Conservation (phyloP, 495 filamentous ascomycete species). For the Penicillium coffeae region DNA sequence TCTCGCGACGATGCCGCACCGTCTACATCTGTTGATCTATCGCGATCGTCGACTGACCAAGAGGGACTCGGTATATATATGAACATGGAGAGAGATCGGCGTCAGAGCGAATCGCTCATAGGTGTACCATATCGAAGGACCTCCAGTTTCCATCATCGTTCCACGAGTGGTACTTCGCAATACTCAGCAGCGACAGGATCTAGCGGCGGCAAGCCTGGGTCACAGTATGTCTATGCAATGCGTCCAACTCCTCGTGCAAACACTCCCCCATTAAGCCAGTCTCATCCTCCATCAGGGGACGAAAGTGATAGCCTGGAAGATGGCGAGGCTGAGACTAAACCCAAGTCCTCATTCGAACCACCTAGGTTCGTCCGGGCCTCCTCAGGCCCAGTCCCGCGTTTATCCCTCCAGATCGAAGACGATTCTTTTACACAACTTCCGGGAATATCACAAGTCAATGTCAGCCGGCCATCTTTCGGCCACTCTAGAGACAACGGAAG, state of each 20-base stretch:
- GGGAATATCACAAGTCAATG: conserved; percentile 50
- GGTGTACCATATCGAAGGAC: conserved; percentile 28
- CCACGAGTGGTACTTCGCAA: conserved; percentile 55
- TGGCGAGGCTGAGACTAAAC: conserved; percentile 21
- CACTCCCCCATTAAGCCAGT: conserved; percentile 52
- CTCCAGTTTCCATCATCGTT: conserved; percentile 46
- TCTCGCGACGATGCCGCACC: conserved; percentile 46
- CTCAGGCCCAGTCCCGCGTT: conserved; percentile 32
- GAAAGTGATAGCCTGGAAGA: conserved; percentile 45
- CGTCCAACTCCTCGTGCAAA: conserved; percentile 55
- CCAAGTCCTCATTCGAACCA: conserved; percentile 20
- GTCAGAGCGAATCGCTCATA: conserved; percentile 28
- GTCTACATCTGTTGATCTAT: conserved; percentile 48
- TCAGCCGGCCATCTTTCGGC: conserved; percentile 47
- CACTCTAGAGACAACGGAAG: conserved; percentile 43
- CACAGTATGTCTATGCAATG: conserved; percentile 57
- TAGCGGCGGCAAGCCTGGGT: conserved; percentile 47
- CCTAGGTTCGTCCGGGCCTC: conserved; percentile 27
- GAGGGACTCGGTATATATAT: conserved; percentile 53
- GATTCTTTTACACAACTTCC: conserved; percentile 45
- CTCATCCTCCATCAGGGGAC: conserved; percentile 45
- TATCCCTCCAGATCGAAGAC: conserved; percentile 46
- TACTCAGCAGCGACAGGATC: conserved; percentile 44
- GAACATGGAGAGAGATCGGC: conserved; percentile 40
- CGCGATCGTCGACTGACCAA: conserved; percentile 53